Evolutionary conservation across 2,329 filamentous ascomycete genomes (phyloP), one percentile per base, ranked within the genome.

Genomic region (Rhytidhysteron rufulum): DNA sequence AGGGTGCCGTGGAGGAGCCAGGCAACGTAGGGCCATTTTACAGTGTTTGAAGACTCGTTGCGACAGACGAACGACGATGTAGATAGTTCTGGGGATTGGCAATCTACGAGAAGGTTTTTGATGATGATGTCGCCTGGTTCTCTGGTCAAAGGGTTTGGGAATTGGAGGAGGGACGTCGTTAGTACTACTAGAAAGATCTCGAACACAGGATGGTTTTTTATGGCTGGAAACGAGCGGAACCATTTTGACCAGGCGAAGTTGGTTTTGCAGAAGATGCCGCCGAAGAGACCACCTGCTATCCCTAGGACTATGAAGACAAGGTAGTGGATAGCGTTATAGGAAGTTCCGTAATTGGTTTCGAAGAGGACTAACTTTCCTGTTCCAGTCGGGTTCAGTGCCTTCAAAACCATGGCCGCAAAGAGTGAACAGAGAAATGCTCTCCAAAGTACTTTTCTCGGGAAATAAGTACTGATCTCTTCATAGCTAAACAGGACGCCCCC

Each of bases 341-440:
- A 68, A 3, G 72, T 72, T 4, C 73, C 75, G 45, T 80, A 81
- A 37, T 75, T 73, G 4, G 78, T 80, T 49, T 82, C 76, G 51
- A 80, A 82, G 4, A 81, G 68, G 1, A 79, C 77, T 4, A 82
- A 63, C 49, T 79, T 80, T 3, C 78, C 78, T 0, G 78, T 81
- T 1, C 77, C 75, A 2, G 68, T 79, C 0, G 78, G 78, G 50
- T 82, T 79, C n/a, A 82, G 65, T 3, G 70, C 70, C 50, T 74
- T 78, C 17, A 81, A 63, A 4, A 75, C 67, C 34, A 79, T 71
- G 0, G 77, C 77, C 1, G 77, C 78, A 30, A 69, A 66, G 4
- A 80, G 58, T 1, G 74, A 79, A 57, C 78, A 81, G 17, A 81
- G 63, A 46, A 82, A 81, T 0, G 77, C 74, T 34, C 73, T 63